A percentile compares a stretch with the other conserved stretches of the same genome.
phyloP scores from a whole-genome alignment of 75 land plant species.

The Chamaecyparis obtusa region DNA sequence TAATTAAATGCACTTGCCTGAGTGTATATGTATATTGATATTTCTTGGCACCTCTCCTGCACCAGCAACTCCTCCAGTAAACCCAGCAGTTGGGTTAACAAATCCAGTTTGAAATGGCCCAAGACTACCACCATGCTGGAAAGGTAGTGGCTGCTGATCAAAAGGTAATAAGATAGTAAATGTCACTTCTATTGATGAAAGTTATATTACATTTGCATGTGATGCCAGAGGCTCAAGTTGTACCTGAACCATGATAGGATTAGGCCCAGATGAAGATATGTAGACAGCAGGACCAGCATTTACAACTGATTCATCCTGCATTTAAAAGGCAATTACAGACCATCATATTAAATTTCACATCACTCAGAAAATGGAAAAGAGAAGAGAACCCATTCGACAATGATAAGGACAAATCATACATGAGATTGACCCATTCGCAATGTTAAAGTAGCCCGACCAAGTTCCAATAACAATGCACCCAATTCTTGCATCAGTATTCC shows the following conservation, averaged over 20 bases:
- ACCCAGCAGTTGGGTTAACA: slow-evolving; percentile 31
- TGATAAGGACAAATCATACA: slow-evolving; percentile 44
- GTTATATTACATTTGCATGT: background rate
- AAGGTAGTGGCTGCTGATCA: slow-evolving; percentile 62
- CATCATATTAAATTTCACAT: background rate
- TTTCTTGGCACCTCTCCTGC: slow-evolving; percentile 54
- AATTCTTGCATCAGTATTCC: slow-evolving; percentile 90
- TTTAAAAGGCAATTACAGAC: background rate
- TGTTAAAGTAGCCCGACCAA: slow-evolving; percentile 83
- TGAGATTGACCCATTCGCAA: slow-evolving; percentile 85
- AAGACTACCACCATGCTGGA: slow-evolving; percentile 52
- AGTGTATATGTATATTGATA: slow-evolving; percentile 52
- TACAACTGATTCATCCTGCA: slow-evolving; percentile 77
- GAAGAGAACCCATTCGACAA: background rate
- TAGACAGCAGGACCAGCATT: slow-evolving; percentile 98
- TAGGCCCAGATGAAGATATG: slow-evolving; percentile 84
- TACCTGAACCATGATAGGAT: slow-evolving; percentile 99
- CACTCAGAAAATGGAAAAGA: background rate
- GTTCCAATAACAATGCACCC: slow-evolving; percentile 91
- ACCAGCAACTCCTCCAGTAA: slow-evolving; percentile 34
- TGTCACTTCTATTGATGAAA: background rate
- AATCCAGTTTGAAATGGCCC: slow-evolving; percentile 43
- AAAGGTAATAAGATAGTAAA: background rate
- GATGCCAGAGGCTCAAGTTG: background rate
- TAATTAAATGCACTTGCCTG: slow-evolving; percentile 21